A percentile compares a stretch with the other conserved stretches of the same genome.
phyloP scores from a whole-genome alignment of 2,329 filamentous ascomycete species.

The Leptographium galeiforme region DNA sequence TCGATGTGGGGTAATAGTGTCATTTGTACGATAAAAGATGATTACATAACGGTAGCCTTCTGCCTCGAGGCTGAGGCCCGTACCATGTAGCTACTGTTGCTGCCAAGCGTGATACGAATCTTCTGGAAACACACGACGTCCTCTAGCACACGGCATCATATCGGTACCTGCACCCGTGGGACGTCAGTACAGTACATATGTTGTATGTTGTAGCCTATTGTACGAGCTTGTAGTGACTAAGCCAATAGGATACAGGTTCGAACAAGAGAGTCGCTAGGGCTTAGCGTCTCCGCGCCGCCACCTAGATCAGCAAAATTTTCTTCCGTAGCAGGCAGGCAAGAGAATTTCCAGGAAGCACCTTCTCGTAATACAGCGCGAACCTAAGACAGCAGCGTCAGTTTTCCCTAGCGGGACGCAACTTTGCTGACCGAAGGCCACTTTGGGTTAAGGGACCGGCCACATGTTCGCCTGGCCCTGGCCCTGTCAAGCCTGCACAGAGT shows the following conservation, averaged over 20 bases:
- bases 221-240: not conserved
- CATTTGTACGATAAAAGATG: not conserved
- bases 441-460: slow-evolving; percentile 1
- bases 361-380: not conserved
- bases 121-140: not conserved
- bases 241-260: not conserved
- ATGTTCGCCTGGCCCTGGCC: not conserved
- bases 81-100: too few species aligned
- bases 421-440: slow-evolving; percentile 2
- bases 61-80: too few species aligned
- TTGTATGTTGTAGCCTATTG: too few species aligned
- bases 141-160: too few species aligned
- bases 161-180: too few species aligned
- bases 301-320: not conserved
- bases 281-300: not conserved
- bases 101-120: too few species aligned
- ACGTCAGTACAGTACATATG: too few species aligned
- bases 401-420: not conserved
- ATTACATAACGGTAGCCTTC: not conserved
- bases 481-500: not conserved
- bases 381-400: not conserved
- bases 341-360: not conserved
- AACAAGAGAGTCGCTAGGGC: not conserved
- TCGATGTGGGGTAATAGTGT: not conserved
- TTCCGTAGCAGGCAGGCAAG: not conserved